These are phyloP conservation scores for Candida gigantensis DNA, from an alignment of 1,139 yeast genomes.

Conservation along the genomic window DNA sequence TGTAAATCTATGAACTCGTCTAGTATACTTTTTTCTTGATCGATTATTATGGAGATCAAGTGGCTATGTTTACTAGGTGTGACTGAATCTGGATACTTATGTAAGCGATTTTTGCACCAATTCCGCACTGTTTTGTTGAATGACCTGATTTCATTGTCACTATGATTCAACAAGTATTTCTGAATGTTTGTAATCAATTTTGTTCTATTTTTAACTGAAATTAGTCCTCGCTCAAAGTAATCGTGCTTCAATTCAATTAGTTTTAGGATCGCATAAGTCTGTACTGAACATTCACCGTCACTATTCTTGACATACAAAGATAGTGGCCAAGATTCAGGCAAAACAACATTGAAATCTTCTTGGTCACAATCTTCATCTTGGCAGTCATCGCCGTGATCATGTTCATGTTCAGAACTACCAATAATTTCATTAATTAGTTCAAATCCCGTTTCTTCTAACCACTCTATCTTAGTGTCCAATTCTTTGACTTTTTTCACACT, in stretches of 20 bases:
- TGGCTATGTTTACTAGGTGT: conserved; percentile 13
- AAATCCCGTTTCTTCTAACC: conserved; percentile 65
- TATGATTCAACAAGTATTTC: conserved; percentile 14
- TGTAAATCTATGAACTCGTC: conserved; percentile 14
- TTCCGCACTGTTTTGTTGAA: conserved; percentile 18
- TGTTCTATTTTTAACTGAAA: conserved; percentile 9
- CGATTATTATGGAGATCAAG: conserved; percentile 16
- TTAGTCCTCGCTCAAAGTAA: conserved; percentile 21
- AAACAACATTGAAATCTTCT: conserved; percentile 19
- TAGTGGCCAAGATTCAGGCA: conserved; percentile 32
- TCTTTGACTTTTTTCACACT: conserved; percentile 28
- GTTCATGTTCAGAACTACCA: conserved; percentile 8
- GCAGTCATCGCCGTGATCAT: conserved; percentile 19
- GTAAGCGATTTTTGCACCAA: conserved; percentile 26
- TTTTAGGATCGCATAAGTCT: conserved; percentile 28
- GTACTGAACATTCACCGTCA: conserved; percentile 27
- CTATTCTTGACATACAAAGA: conserved; percentile 23
- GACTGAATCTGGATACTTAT: conserved; percentile 15
- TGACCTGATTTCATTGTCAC: conserved; percentile 14
- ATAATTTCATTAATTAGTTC: conserved; percentile 41
- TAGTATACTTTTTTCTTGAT: conserved; percentile 21
- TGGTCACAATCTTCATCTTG: conserved; percentile 15
- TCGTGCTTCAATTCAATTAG: conserved; percentile 28
- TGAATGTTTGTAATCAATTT: conserved; percentile 11
- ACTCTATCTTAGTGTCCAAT: conserved; percentile 48